A percentile compares a stretch with the other conserved stretches of the same genome.
These are phyloP conservation scores for Russula vinacea DNA, from an alignment of 768 basidiomycete genomes.

Conservation along the genomic window DNA sequence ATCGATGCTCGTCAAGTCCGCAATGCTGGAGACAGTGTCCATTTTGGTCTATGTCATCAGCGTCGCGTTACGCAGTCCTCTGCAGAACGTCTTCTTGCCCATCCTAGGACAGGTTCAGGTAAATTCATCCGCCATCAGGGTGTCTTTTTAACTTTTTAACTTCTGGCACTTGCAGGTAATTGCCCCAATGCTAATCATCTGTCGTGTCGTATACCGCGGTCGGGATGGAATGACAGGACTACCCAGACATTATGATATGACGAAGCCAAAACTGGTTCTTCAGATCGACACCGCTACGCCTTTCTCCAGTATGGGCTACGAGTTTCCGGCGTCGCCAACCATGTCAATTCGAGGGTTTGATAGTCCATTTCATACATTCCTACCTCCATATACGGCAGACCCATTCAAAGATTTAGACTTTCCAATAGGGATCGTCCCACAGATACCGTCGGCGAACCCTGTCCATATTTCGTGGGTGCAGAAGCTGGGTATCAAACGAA, in stretches of 20 bases:
- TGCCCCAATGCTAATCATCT: conserved; percentile 28
- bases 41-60: conserved; percentile 26
- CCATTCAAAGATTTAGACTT: background rate
- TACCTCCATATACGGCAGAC: conserved; percentile 6
- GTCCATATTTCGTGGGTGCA: background rate
- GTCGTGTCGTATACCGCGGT: conserved; percentile 23
- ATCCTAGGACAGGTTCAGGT: conserved; percentile 29
- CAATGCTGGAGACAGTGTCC: conserved; percentile 22
- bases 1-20: conserved; percentile 25
- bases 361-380: background rate
- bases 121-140: background rate
- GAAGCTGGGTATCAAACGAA: background rate
- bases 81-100: conserved; percentile 27
- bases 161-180: conserved; percentile 15
- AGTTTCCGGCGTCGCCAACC: conserved; percentile 1
- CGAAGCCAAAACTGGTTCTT: background rate
- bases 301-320: background rate
- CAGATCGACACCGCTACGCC: background rate
- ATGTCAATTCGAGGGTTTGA: conserved; percentile 8
- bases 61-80: conserved; percentile 25
- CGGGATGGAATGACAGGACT: conserved; percentile 12
- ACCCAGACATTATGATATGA: background rate
- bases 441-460: conserved; percentile 10
- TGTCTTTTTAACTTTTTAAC: too few species aligned
- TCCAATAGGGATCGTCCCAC: conserved; percentile 4